Percentiles rank a stretch among this genome's conserved stretches.
These are phyloP conservation scores for Serendipita sp. DNA, from an alignment of 768 basidiomycete genomes.

Conservation along the genomic window DNA sequence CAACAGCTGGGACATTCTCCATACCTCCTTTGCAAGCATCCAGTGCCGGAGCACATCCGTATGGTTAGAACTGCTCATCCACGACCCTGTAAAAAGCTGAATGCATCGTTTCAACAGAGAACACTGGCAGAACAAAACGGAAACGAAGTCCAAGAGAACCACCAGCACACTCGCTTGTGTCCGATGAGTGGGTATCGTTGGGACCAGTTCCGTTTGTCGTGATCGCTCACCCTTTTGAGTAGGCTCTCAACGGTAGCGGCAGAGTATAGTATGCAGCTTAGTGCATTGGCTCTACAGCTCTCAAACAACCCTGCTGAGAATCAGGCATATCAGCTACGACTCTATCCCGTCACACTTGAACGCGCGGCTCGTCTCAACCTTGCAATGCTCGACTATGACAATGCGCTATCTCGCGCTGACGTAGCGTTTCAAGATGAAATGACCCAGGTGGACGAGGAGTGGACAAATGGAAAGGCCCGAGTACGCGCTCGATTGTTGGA, in stretches of 20 bases:
- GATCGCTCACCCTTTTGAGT: not conserved
- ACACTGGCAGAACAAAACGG: not conserved
- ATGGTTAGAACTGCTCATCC: not conserved
- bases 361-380: constrained; percentile 60
- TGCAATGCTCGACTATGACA: constrained; percentile 49
- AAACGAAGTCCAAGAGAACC: not conserved
- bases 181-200: not conserved
- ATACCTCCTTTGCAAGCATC: not conserved
- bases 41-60: not conserved
- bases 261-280: not conserved
- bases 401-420: constrained; percentile 49
- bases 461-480: constrained; percentile 55
- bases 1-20: not conserved
- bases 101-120: not conserved
- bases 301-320: constrained; percentile 36
- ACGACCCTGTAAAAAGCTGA: not conserved
- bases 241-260: not conserved
- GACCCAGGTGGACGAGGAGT: constrained; percentile 68
- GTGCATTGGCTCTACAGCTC: constrained; percentile 6
- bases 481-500: constrained; percentile 66
- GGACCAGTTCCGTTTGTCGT: not conserved
- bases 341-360: constrained; percentile 60
- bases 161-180: not conserved
- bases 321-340: constrained; percentile 49
- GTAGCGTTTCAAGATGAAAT: constrained; percentile 65